Percentiles rank a stretch among this genome's conserved stretches.
Conservation (phyloP, 306 rosid genomes). For the Medicago ruthenica region DNA sequence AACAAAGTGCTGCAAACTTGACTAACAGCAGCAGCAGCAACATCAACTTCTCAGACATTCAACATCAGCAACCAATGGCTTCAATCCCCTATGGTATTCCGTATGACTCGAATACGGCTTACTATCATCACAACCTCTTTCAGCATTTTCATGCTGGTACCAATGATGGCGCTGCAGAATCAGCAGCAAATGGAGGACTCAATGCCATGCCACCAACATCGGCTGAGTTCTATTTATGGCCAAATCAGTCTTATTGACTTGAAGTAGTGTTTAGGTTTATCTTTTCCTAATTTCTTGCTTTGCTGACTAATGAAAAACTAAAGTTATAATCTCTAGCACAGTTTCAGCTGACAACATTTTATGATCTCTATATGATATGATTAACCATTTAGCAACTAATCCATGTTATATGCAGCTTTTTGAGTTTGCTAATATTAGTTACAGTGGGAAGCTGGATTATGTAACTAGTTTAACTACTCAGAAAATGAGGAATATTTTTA, state of each 20-base stretch:
- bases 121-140: constrained; percentile 71
- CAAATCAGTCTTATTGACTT: constrained; percentile 65
- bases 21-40: constrained; percentile 40
- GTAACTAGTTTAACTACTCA: constrained; percentile 48
- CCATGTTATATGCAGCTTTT: constrained; percentile 53
- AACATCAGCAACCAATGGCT: constrained; percentile 55
- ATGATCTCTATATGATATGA: constrained; percentile 41
- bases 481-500: constrained; percentile 46
- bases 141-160: constrained; percentile 66
- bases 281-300: constrained; percentile 39
- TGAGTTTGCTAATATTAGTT: constrained; percentile 51
- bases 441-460: constrained; percentile 58
- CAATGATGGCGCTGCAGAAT: constrained; percentile 44
- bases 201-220: constrained; percentile 52
- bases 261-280: constrained; percentile 8
- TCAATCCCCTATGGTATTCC: constrained; percentile 74
- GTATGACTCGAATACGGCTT: constrained; percentile 55
- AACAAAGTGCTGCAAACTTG: constrained; percentile 40
- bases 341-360: constrained; percentile 59
- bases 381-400: constrained; percentile 44
- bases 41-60: constrained; percentile 72
- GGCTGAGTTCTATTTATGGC: constrained; percentile 87
- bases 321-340: constrained; percentile 48
- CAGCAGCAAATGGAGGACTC: constrained; percentile 42
- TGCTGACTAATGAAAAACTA: constrained; percentile 52